Percentiles rank a stretch among this genome's conserved stretches.
Evolutionary conservation across 768 basidiomycete genomes (phyloP).

Genomic region (Astraeus odoratus): DNA sequence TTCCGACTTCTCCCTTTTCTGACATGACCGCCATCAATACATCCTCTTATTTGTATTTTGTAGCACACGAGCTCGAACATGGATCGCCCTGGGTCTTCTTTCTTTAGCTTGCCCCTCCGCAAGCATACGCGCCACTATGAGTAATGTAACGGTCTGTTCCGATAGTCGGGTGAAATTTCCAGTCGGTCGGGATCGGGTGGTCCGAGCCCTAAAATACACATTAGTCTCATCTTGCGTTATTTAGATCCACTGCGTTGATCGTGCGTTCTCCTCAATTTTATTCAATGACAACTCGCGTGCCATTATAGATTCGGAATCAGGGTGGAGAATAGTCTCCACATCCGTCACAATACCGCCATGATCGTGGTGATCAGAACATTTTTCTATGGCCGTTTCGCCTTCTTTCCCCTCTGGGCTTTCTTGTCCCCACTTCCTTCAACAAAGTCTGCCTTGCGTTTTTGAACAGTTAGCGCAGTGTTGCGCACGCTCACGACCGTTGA

Average conservation of each 20-base stretch:
- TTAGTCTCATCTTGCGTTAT: too few species aligned
- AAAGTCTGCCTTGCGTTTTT: conserved; percentile 55
- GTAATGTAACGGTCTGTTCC: too few species aligned
- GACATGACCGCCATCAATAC: too few species aligned
- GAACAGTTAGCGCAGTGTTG: conserved; percentile 31
- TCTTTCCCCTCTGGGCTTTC: conserved; percentile 39
- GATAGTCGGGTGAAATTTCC: too few species aligned
- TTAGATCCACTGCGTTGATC: too few species aligned
- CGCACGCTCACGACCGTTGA: conserved; percentile 79
- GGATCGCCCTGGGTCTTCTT: too few species aligned
- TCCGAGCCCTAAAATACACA: neutral
- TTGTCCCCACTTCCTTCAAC: conserved; percentile 29
- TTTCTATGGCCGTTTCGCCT: conserved; percentile 26
- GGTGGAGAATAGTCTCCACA: neutral
- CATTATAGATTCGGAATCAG: neutral
- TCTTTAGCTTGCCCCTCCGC: too few species aligned
- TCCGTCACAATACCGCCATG: neutral
- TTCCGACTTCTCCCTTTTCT: too few species aligned
- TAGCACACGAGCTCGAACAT: too few species aligned
- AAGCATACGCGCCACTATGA: too few species aligned
- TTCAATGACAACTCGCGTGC: neutral
- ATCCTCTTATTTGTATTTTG: too few species aligned
- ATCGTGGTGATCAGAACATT: neutral
- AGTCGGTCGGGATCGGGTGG: neutral
- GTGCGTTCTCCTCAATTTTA: neutral